Evolutionary conservation across 2,329 filamentous ascomycete species (phyloP), one percentile per base, ranked within the genome.

Genomic region (Zymoseptoria passerinii): DNA sequence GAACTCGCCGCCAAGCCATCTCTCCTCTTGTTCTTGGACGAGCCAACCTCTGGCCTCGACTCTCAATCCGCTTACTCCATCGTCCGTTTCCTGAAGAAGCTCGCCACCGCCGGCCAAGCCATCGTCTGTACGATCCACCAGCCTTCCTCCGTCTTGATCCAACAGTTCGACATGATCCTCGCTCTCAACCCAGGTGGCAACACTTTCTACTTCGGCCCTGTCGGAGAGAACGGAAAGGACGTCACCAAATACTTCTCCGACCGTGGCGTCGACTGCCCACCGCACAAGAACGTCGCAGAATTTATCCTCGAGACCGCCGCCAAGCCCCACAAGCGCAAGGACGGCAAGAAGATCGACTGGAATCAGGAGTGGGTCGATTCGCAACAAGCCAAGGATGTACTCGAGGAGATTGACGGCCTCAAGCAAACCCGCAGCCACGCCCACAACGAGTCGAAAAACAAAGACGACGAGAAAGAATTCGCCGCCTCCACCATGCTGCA

Each of bases 121-220:
- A 88, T 90, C 61, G 77, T 90, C 55, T 89, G 86, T 72, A 89
- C 86, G 0, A 89, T 89, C 56, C 86, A 89, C 67, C 86, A 89
- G 67, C 86, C 86, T 3, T 86, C 83, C 1, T 85, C 83, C 1
- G 80, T 87, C 59, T 76, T 89, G 1, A 84, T 89, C 58, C 81
- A 88, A 67, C 80, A 89, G 67, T 90, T 90, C 71, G 86, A 89
- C 69, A 87, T 87, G 80, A 83, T 89, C 18, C 78, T 90, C 1
- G 83, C 84, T 1, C 77, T 89, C 29, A 86, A 87, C 65, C 84
- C 81, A 0, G 85, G 84, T 16, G 86, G 85, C 19, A 86, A 87
- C 67, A 85, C 83, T 0, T 87, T 88, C 72, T 90, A 90, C 72
- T 90, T 89, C 58, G 87, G 87, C 0, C 81, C 84, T 0, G 82